Conservation (phyloP, 257 asterid species). For the Solanum pinnatisectum region DNA sequence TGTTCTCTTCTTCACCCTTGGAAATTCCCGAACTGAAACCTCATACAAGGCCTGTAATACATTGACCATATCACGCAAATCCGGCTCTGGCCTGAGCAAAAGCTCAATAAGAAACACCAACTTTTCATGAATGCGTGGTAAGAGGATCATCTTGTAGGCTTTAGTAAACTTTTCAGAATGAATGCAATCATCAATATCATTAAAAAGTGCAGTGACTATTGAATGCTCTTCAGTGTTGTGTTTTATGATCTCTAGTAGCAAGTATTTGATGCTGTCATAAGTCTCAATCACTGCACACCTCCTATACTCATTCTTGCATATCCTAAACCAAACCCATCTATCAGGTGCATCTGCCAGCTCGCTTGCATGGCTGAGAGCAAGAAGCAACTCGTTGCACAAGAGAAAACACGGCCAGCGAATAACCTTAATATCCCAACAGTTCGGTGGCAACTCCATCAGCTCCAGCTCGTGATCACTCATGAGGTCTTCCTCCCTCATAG, state of each 20-base stretch:
- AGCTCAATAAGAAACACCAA: constrained; percentile 46
- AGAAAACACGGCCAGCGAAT: constrained; percentile 92
- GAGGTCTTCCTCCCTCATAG: constrained; percentile 82
- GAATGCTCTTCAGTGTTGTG: constrained; percentile 59
- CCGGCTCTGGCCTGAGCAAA: constrained; percentile 43
- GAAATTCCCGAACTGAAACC: constrained; percentile 58
- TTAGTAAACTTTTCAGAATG: constrained; percentile 51
- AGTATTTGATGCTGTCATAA: constrained; percentile 65
- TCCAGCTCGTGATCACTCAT: constrained; percentile 70
- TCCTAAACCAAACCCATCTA: constrained; percentile 61
- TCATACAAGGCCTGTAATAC: constrained; percentile 80
- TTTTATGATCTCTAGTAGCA: constrained; percentile 63
- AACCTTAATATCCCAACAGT: constrained; percentile 83
- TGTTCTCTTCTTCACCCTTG: constrained; percentile 46
- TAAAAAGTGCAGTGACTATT: constrained; percentile 48
- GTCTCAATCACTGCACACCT: constrained; percentile 88
- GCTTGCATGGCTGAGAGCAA: constrained; percentile 66
- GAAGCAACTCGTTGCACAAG: constrained; percentile 71
- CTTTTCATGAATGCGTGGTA: constrained; percentile 53
- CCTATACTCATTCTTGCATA: constrained; percentile 77
- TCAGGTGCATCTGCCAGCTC: constrained; percentile 57
- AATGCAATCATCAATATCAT: constrained; percentile 45
- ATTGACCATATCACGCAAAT: constrained; percentile 47
- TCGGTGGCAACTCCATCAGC: constrained; percentile 80
- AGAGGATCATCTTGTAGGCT: constrained; percentile 33